phyloP scores from a whole-genome alignment of 2,329 filamentous ascomycete species.

The Colletotrichum chrysophilum region DNA sequence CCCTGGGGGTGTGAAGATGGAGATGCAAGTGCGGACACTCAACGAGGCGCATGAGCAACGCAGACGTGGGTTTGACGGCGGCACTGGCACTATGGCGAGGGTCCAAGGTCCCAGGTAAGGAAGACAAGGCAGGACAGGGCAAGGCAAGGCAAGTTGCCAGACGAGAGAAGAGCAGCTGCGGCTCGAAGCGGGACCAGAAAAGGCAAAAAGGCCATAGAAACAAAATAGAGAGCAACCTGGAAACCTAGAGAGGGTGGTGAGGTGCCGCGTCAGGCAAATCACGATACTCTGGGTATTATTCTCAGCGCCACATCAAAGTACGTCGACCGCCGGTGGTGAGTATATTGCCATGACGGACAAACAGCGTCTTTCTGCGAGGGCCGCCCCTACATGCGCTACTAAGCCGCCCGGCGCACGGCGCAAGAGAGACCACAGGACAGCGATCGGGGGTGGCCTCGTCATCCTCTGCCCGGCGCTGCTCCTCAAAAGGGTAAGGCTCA shows the following conservation, averaged over 20 bases:
- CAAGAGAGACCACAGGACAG: not conserved
- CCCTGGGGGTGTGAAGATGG: not conserved
- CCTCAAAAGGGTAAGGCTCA: slow-evolving; percentile 16
- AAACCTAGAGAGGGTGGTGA: not conserved
- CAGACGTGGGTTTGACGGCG: not conserved
- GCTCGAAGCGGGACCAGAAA: not conserved
- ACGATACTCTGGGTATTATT: not conserved
- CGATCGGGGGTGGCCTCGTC: slow-evolving; percentile 14
- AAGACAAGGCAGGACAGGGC: not conserved
- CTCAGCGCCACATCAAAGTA: slow-evolving; percentile 6
- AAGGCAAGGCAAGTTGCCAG: not conserved
- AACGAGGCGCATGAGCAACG: slow-evolving; percentile 3
- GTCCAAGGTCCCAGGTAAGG: not conserved
- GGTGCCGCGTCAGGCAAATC: slow-evolving; percentile 15
- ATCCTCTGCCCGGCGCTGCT: slow-evolving; percentile 9
- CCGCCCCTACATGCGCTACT: not conserved
- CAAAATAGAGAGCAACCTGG: not conserved
- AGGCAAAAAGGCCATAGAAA: not conserved
- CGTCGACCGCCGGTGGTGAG: slow-evolving; percentile 8
- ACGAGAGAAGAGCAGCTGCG: not conserved
- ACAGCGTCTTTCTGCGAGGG: not conserved
- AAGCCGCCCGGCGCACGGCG: not conserved
- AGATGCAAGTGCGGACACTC: not conserved
- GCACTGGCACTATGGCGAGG: not conserved
- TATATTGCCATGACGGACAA: not conserved